Base-by-base conservation (phyloP, 768 basidiomycete genomes). In the Lepiota subincarnata region DNA sequence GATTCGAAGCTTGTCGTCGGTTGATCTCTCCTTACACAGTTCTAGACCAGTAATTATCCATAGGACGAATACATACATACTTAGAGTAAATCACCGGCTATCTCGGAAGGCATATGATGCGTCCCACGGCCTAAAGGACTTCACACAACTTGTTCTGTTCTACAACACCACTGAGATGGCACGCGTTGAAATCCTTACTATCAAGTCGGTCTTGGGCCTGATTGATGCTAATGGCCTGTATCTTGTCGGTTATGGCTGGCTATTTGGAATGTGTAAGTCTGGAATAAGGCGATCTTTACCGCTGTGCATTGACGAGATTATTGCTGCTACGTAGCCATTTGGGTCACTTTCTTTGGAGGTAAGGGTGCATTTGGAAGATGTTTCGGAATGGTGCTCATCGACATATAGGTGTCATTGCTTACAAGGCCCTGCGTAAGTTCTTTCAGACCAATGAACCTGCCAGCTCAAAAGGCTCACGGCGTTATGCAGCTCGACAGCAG, bases 1-100 rank as follows among this genome's bases (percentile, higher is more conserved):
- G 92, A 94, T 57, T 83, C 80, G 64, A 96, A 96, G 73, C 73
- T 97, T 57, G 64, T 92, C 66, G 81, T 97, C 67, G 94, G 94
- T 77, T 97, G 78, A 67, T 64, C 61, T 36, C 40, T 31, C 56
- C 53, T 36, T 50, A 28, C 53, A 36, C 37, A 60, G 52, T 31
- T 52, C 50, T 57, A 41, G 53, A 47, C 40, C 58, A 55, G 55
- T 57, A 53, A 56, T 55, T 53, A 46, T 49, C 19, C 39, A 41
- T 36, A 11, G 8, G 40, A 18, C 38, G 44, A 45, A 43, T 24
- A 24, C 24, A 43, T 24, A 24, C 24, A 24, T 24, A 24, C 24
- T 24, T 51, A 52, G 50, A 55, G 46, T 54, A 55, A 46, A 56
- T n/a, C 26, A 31, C 35, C 22, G 51, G 26, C 31, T 43, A 40